Base-by-base conservation (phyloP, 1,284 basidiomycete species). In the Ganoderma resinaceum region DNA sequence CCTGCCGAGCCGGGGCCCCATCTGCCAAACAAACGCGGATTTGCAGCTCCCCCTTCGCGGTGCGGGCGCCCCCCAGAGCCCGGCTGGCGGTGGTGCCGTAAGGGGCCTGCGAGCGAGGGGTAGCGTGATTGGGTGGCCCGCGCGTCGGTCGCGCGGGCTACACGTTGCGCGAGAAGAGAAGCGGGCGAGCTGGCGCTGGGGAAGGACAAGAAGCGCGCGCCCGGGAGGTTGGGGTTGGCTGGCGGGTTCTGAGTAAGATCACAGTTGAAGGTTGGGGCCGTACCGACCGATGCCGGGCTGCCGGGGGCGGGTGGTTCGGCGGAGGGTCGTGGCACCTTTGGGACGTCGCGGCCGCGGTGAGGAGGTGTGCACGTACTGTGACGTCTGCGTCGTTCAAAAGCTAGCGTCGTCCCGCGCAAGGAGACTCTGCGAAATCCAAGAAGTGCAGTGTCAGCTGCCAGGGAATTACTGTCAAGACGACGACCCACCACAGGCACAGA, bases 1-100 rank as follows among this genome's bases (percentile, higher is more conserved):
- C n/a, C n/a, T n/a, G n/a, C n/a, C n/a, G n/a, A n/a, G n/a, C n/a
- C n/a, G n/a, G n/a, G n/a, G n/a, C 14, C 52, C 26, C 52, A 53
- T 31, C 52, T 53, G 52, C 29, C 52, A 53, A 53, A 53, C 29
- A 53, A 31, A 53, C 52, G 52, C 52, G 52, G 52, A 53, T 53
- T 53, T 53, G 26, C 52, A 53, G 52, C 29, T 53, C 46, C 46
- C 46, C 46, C 11, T 12, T 46, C 4, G n/a, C 43, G 46, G 23
- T 9, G 23, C 49, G 4, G 26, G 49, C 23, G 49, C 49, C 26
- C 26, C 3, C 16, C 43, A 14, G 7, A 46, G 2, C 9, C 1
- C 16, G 7, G 52, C 52, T 53, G 52, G 52, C 26, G 26, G 14
- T 29, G 3, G 26, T 53, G 52, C 52, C 52, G 52, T 53, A 53